Conservation (phyloP, 148 eudicot species). For the Rhododendron ovatum region DNA sequence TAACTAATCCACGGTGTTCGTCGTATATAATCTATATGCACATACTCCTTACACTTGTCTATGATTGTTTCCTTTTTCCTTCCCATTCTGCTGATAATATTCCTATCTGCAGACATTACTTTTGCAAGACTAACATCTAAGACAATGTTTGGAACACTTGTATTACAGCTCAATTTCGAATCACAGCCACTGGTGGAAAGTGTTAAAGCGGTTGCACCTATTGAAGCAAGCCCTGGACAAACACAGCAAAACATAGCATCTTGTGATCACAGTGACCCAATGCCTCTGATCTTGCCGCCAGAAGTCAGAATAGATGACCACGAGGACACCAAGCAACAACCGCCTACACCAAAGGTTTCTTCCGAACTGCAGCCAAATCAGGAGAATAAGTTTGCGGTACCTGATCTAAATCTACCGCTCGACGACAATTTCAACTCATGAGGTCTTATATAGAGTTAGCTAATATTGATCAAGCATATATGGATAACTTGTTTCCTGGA, state of each 20-base stretch:
- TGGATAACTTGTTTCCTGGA: neutral
- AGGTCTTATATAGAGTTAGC: conserved; percentile 8
- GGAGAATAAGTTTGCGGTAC: conserved; percentile 25
- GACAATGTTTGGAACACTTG: neutral
- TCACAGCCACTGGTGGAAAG: neutral
- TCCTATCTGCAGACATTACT: neutral
- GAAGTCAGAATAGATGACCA: neutral
- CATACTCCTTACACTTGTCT: neutral
- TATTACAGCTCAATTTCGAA: conserved; percentile 25
- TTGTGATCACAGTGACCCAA: neutral
- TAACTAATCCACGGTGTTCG: neutral
- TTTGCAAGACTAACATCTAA: neutral
- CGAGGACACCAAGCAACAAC: conserved; percentile 1
- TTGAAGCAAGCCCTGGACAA: conserved; percentile 14
- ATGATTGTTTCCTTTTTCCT: neutral
- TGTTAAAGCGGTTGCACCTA: conserved; percentile 1
- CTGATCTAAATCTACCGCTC: conserved; percentile 29
- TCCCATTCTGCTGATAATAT: neutral
- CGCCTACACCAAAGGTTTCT: conserved; percentile 1
- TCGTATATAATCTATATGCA: neutral
- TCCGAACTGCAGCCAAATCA: neutral
- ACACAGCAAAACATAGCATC: conserved; percentile 2
- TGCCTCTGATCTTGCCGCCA: neutral
- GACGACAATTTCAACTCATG: conserved; percentile 22
- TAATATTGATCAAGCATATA: neutral